These are phyloP conservation scores for Colletotrichum brevisporum DNA, from an alignment of 2,329 filamentous ascomycete genomes.

Conservation along the genomic window DNA sequence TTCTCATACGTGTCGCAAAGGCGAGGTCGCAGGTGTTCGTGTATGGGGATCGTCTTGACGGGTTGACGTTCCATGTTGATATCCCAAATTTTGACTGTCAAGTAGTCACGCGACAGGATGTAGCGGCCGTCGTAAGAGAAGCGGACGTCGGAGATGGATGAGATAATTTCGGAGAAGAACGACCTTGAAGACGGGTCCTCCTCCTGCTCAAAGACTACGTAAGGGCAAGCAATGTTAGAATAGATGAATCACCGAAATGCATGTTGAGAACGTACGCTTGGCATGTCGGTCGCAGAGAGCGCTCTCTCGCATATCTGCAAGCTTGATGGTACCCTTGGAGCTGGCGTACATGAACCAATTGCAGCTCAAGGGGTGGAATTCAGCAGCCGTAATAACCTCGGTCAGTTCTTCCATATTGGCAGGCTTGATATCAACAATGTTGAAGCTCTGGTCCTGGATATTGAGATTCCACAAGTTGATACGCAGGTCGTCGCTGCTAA, in stretches of 20 bases:
- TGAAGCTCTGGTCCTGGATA: constrained; percentile 99
- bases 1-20: constrained; percentile 99
- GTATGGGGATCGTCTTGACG: constrained; percentile 98
- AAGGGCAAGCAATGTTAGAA: neutral
- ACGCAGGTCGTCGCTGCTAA: constrained; percentile 96
- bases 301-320: constrained; percentile 98
- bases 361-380: constrained; percentile 97
- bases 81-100: constrained; percentile 99
- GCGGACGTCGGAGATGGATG: constrained; percentile 97
- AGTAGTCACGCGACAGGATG: constrained; percentile 96
- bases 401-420: constrained; percentile 99
- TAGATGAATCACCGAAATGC: neutral
- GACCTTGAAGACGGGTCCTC: constrained; percentile 97
- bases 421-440: constrained; percentile 99
- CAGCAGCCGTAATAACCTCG: constrained; percentile 97
- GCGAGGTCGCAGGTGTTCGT: constrained; percentile 93
- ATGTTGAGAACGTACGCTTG: constrained; percentile 77
- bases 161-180: constrained; percentile 99
- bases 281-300: constrained; percentile 96
- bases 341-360: constrained; percentile 99
- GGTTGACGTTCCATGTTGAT: constrained; percentile 99
- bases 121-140: constrained; percentile 98
- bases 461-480: constrained; percentile 99
- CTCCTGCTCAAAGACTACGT: constrained; percentile 95
- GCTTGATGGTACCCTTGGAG: constrained; percentile 98